Conservation (phyloP, 2,329 filamentous ascomycete genomes). For the Sporothrix protearum region DNA sequence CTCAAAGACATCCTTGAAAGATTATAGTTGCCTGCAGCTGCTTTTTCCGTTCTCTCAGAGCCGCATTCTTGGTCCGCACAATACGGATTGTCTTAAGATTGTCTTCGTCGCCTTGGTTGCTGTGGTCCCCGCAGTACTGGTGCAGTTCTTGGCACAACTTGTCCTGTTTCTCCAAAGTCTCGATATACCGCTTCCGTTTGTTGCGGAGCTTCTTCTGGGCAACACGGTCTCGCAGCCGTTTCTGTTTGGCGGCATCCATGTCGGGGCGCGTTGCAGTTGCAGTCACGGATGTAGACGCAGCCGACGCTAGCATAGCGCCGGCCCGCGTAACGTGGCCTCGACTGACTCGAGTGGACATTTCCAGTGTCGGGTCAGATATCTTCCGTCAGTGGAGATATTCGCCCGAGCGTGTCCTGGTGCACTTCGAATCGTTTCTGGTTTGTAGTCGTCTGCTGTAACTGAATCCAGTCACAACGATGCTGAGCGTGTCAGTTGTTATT, state of each 20-base stretch:
- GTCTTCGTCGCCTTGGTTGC: not conserved
- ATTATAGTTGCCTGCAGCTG: not conserved
- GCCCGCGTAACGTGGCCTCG: not conserved
- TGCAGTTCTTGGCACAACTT: constrained; percentile 17
- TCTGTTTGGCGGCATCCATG: constrained; percentile 12
- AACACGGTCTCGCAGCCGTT: constrained; percentile 21
- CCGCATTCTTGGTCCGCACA: constrained; percentile 7
- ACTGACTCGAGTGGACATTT: constrained; percentile 2
- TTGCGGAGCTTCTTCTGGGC: constrained; percentile 23
- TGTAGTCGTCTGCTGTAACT: not conserved
- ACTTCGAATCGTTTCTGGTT: not conserved
- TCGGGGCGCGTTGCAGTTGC: not conserved
- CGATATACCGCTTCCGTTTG: constrained; percentile 18
- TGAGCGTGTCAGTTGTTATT: not conserved
- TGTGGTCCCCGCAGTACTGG: not conserved
- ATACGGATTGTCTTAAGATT: not conserved
- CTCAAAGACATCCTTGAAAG: constrained; percentile 4
- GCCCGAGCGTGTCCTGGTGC: not conserved
- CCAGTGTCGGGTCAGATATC: not conserved
- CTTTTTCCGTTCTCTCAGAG: constrained; percentile 6
- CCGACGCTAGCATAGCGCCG: not conserved
- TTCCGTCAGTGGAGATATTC: not conserved
- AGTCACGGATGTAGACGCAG: not conserved
- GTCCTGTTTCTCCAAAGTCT: constrained; percentile 18
- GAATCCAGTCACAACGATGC: not conserved